A percentile compares a stretch with the other conserved stretches of the same genome.
These are phyloP conservation scores for Tolypocladium nubicola DNA, from an alignment of 2,329 filamentous ascomycete genomes.

Conservation along the genomic window DNA sequence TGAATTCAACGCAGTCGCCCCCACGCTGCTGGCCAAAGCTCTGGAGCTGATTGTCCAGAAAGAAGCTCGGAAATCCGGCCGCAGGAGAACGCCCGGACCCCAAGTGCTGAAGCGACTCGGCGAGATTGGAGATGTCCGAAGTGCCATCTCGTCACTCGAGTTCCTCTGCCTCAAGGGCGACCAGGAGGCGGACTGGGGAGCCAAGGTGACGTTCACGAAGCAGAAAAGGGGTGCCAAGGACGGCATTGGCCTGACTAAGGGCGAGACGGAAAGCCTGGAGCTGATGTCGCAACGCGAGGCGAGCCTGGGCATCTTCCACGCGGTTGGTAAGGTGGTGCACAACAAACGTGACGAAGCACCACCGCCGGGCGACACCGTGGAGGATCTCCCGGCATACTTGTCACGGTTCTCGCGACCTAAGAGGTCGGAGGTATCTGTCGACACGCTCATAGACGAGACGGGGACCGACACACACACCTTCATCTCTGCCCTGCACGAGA, in stretches of 20 bases:
- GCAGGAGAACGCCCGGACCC: conserved; percentile 66
- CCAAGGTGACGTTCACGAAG: conserved; percentile 61
- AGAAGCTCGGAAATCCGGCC: conserved; percentile 68
- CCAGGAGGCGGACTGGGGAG: conserved; percentile 61
- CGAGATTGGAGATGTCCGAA: conserved; percentile 85
- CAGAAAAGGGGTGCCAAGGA: conserved; percentile 51
- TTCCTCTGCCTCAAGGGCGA: conserved; percentile 84
- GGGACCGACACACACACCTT: conserved; percentile 90
- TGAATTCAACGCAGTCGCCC: conserved; percentile 88
- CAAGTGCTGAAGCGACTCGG: conserved; percentile 68
- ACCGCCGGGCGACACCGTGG: conserved; percentile 30
- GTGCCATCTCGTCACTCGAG: conserved; percentile 82
- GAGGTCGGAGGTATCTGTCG: conserved; percentile 54
- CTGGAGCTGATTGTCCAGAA: conserved; percentile 74
- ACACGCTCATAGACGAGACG: conserved; percentile 80
- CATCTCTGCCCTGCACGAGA: conserved; percentile 83
- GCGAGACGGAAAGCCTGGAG: conserved; percentile 70
- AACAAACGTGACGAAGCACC: conserved; percentile 68
- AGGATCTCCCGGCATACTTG: conserved; percentile 50
- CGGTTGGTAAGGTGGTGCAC: conserved; percentile 90
- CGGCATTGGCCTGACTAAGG: conserved; percentile 52
- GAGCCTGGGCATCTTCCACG: conserved; percentile 89
- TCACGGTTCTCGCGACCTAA: conserved; percentile 47
- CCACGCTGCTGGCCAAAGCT: conserved; percentile 75
- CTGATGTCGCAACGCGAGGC: conserved; percentile 79